Percentiles rank a stretch among this genome's conserved stretches.
phyloP scores from a whole-genome alignment of 352 stramenopile genomes.

The Pythium sp. region DNA sequence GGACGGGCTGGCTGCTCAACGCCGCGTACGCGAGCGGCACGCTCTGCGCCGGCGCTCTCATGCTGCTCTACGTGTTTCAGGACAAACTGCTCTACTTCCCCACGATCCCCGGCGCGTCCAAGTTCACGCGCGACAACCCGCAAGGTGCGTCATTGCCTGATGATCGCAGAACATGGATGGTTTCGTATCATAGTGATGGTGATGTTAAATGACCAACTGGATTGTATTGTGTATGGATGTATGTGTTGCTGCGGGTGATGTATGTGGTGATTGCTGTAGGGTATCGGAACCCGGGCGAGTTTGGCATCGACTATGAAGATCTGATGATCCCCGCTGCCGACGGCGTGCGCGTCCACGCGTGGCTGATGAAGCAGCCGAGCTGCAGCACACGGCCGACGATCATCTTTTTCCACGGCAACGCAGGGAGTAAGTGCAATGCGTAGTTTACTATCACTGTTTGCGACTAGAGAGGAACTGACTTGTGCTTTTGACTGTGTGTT shows the following conservation, averaged over 20 bases:
- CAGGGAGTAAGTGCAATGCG: slow-evolving; percentile 60
- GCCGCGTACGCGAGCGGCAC: slow-evolving; percentile 58
- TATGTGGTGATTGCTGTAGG: slow-evolving; percentile 26
- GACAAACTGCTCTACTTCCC: slow-evolving; percentile 85
- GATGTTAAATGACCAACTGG: background rate
- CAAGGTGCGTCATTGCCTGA: slow-evolving; percentile 29
- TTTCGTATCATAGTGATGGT: background rate
- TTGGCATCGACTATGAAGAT: slow-evolving; percentile 88
- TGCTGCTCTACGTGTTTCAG: slow-evolving; percentile 82
- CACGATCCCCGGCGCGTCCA: slow-evolving; percentile 69
- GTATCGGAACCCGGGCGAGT: slow-evolving; percentile 87
- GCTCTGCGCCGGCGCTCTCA: slow-evolving; percentile 50
- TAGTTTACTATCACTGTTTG: background rate
- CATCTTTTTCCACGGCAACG: slow-evolving; percentile 96
- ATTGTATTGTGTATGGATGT: background rate
- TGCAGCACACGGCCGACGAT: slow-evolving; percentile 69
- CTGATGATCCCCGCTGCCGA: slow-evolving; percentile 84
- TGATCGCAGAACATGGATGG: background rate
- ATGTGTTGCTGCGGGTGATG: slow-evolving; percentile 6
- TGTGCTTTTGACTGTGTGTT: background rate
- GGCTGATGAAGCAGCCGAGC: slow-evolving; percentile 89
- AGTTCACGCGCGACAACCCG: slow-evolving; percentile 81
- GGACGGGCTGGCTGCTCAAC: slow-evolving; percentile 60
- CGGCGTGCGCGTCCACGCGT: slow-evolving; percentile 88
- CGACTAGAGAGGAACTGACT: background rate